These are phyloP conservation scores for Corylus heterophylla DNA, from an alignment of 306 rosid genomes.

Conservation along the genomic window DNA sequence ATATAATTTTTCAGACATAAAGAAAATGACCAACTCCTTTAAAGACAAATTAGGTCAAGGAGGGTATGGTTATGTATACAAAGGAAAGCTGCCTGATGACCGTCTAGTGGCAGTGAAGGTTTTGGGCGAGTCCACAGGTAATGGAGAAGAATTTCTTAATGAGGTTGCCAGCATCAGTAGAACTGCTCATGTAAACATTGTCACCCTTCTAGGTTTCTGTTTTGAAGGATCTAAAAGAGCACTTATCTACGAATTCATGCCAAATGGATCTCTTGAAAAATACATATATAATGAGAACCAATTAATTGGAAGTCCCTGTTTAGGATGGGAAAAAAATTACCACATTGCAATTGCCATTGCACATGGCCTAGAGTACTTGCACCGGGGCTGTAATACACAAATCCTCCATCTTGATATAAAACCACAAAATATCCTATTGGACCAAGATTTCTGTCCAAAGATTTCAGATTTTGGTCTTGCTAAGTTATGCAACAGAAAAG, in stretches of 20 bases:
- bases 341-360: conserved; percentile 39
- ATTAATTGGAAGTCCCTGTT: not conserved
- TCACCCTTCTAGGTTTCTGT: conserved; percentile 41
- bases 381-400: conserved; percentile 12
- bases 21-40: conserved; percentile 38
- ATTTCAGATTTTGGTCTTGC: conserved; percentile 45
- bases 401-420: conserved; percentile 24
- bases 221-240: conserved; percentile 36
- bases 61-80: conserved; percentile 44
- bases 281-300: conserved; percentile 14
- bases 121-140: conserved; percentile 16
- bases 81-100: conserved; percentile 33
- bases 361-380: conserved; percentile 38
- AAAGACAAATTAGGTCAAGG: conserved; percentile 32
- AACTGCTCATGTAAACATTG: conserved; percentile 43
- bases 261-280: conserved; percentile 45
- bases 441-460: conserved; percentile 33
- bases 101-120: conserved; percentile 41
- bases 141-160: conserved; percentile 47
- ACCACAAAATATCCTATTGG: conserved; percentile 23
- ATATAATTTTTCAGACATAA: conserved; percentile 20
- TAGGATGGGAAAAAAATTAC: conserved; percentile 12
- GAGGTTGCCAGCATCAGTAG: conserved; percentile 47
- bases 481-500: conserved; percentile 32
- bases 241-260: conserved; percentile 41